phyloP scores from a whole-genome alignment of 202 grass and related monocot genomes.

The Cymbopogon flexuosus region DNA sequence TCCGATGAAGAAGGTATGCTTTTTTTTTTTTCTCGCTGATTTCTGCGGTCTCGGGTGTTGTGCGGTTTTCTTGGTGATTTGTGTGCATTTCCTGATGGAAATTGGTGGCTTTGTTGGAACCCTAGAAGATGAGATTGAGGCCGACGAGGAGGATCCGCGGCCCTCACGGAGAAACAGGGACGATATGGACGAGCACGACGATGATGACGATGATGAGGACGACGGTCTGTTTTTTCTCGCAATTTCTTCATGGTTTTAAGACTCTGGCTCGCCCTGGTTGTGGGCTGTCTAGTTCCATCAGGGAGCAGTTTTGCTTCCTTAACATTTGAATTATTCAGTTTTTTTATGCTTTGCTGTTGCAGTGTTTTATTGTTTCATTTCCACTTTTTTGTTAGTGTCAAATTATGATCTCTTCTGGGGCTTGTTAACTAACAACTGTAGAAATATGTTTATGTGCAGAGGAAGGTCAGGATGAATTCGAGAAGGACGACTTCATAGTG shows the following conservation, averaged over 20 bases:
- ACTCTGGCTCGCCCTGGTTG: not conserved
- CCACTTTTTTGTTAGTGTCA: not conserved
- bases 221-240: conserved; percentile 50
- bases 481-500: conserved; percentile 97
- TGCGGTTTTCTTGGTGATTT: not conserved
- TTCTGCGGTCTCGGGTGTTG: not conserved
- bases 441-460: conserved; percentile 45
- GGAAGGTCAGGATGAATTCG: conserved; percentile 82
- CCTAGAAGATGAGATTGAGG: conserved; percentile 50
- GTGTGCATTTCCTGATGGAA: conserved; percentile 27
- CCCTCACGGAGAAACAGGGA: conserved; percentile 38
- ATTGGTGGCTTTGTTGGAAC: conserved; percentile 16
- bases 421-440: not conserved
- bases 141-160: conserved; percentile 54
- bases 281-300: not conserved
- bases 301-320: not conserved
- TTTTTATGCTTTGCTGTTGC: not conserved
- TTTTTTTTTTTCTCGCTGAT: not conserved
- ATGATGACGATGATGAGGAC: conserved; percentile 67
- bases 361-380: not conserved
- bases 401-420: not conserved
- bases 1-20: conserved; percentile 71
- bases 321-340: not conserved
- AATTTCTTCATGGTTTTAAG: conserved; percentile 1
- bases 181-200: conserved; percentile 37